phyloP scores from a whole-genome alignment of 2,329 filamentous ascomycete species.

The Diaporthe ilicicola region DNA sequence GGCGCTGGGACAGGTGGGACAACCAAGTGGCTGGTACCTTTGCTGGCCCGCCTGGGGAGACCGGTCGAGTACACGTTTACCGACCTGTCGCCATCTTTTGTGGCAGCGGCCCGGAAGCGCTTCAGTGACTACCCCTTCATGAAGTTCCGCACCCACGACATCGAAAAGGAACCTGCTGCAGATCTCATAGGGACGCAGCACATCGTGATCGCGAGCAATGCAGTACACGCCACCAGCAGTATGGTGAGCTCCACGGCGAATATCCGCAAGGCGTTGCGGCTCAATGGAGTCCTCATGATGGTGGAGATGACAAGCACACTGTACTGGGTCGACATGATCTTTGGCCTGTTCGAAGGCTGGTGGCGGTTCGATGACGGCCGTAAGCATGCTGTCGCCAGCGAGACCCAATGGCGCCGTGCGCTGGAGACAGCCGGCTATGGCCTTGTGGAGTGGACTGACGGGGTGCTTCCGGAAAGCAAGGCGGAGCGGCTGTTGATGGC shows the following conservation, averaged over 20 bases:
- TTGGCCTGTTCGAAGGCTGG: constrained; percentile 47
- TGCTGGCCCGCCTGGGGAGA: constrained; percentile 38
- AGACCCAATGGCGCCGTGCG: constrained; percentile 36
- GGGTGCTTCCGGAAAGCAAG: constrained; percentile 5
- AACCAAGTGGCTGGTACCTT: constrained; percentile 42
- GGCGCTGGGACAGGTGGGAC: constrained; percentile 54
- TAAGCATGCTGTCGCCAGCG: constrained; percentile 34
- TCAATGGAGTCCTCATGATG: constrained; percentile 41
- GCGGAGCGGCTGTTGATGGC: neutral
- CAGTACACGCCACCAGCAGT: constrained; percentile 46
- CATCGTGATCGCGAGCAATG: constrained; percentile 46
- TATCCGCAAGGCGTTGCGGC: constrained; percentile 39
- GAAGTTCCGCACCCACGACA: constrained; percentile 40
- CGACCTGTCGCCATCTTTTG: constrained; percentile 47
- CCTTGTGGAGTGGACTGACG: constrained; percentile 39
- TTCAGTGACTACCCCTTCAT: constrained; percentile 34
- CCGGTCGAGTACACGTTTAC: constrained; percentile 51
- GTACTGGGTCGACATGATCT: constrained; percentile 42
- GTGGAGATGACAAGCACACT: constrained; percentile 41
- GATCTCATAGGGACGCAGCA: constrained; percentile 37
- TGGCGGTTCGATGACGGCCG: constrained; percentile 44
- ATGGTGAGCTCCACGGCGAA: constrained; percentile 35
- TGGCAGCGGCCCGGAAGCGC: constrained; percentile 37
- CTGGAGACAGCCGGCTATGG: constrained; percentile 37
- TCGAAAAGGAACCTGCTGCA: constrained; percentile 38